phyloP scores from a whole-genome alignment of 1,284 basidiomycete species.

The Peniophora sp. region DNA sequence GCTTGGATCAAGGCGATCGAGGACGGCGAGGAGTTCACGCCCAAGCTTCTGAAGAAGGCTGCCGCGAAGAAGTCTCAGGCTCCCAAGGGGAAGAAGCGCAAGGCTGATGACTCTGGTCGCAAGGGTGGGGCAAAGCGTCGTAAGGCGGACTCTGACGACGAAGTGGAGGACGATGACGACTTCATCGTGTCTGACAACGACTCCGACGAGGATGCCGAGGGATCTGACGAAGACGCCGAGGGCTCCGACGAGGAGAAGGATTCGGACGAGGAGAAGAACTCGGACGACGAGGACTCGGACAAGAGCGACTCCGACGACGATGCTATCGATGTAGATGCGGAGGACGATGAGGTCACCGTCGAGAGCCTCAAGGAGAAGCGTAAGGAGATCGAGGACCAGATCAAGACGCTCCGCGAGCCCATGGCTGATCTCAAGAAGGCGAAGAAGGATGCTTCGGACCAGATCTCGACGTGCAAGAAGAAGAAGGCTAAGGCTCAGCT shows the following conservation, averaged over 20 bases:
- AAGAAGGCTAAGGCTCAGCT: slow-evolving; percentile 36
- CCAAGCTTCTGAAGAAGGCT: slow-evolving; percentile 28
- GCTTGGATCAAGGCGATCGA: slow-evolving; percentile 40
- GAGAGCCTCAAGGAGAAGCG: slow-evolving; percentile 39
- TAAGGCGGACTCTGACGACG: slow-evolving; percentile 19
- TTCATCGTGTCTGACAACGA: slow-evolving; percentile 1
- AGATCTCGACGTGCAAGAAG: slow-evolving; percentile 38
- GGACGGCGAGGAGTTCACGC: slow-evolving; percentile 34
- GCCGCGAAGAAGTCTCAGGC: slow-evolving; percentile 13
- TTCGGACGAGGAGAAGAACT: slow-evolving; percentile 13
- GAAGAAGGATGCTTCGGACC: slow-evolving; percentile 40
- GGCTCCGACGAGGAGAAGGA: slow-evolving; percentile 10
- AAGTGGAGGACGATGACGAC: slow-evolving; percentile 18
- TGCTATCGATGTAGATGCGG: not conserved
- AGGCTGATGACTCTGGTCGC: slow-evolving; percentile 23
- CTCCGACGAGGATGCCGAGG: slow-evolving; percentile 9
- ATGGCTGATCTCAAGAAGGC: slow-evolving; percentile 29
- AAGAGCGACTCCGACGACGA: slow-evolving; percentile 19
- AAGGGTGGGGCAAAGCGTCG: slow-evolving; percentile 36
- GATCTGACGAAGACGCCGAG: slow-evolving; percentile 14
- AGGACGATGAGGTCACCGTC: slow-evolving; percentile 33
- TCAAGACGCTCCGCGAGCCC: slow-evolving; percentile 32
- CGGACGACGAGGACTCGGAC: slow-evolving; percentile 18
- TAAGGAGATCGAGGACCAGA: slow-evolving; percentile 27
- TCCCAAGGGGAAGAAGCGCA: slow-evolving; percentile 37